phyloP scores from a whole-genome alignment of 768 basidiomycete species.

The Tulasnella sp. region DNA sequence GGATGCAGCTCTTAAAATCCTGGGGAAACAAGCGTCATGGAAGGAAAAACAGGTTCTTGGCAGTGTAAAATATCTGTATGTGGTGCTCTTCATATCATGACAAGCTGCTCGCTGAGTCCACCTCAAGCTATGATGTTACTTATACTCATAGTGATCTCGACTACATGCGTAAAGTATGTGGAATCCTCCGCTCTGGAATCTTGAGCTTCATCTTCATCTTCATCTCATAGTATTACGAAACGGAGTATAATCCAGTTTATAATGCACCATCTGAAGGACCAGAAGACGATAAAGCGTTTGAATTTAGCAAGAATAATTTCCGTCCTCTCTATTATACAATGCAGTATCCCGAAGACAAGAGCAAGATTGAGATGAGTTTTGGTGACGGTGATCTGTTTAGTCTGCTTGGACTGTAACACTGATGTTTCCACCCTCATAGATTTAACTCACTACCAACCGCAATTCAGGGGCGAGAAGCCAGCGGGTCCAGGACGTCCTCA shows the following conservation, averaged over 20 bases:
- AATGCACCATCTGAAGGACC: slow-evolving; percentile 22
- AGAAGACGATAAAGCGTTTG: slow-evolving; percentile 24
- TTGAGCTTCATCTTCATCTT: background rate
- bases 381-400: slow-evolving; percentile 13
- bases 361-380: slow-evolving; percentile 42
- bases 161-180: slow-evolving; percentile 36
- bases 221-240: slow-evolving; percentile 31
- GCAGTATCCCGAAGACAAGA: slow-evolving; percentile 32
- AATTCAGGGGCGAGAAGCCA: slow-evolving; percentile 28
- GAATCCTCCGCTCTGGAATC: background rate
- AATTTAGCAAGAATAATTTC: slow-evolving; percentile 32
- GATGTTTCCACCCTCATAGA: background rate
- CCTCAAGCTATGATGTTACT: slow-evolving; percentile 36
- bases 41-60: slow-evolving; percentile 33
- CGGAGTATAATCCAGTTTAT: slow-evolving; percentile 25
- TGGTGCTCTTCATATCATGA: no score
- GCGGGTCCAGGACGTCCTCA: slow-evolving; percentile 19
- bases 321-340: slow-evolving; percentile 36
- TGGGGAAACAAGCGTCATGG: slow-evolving; percentile 30
- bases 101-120: no score
- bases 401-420: no score
- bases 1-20: no score
- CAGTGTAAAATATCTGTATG: slow-evolving; percentile 32
- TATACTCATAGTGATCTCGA: slow-evolving; percentile 38
- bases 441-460: slow-evolving; percentile 38